phyloP scores from a whole-genome alignment of 2,329 filamentous ascomycete species.

The Corynespora cassiicola region DNA sequence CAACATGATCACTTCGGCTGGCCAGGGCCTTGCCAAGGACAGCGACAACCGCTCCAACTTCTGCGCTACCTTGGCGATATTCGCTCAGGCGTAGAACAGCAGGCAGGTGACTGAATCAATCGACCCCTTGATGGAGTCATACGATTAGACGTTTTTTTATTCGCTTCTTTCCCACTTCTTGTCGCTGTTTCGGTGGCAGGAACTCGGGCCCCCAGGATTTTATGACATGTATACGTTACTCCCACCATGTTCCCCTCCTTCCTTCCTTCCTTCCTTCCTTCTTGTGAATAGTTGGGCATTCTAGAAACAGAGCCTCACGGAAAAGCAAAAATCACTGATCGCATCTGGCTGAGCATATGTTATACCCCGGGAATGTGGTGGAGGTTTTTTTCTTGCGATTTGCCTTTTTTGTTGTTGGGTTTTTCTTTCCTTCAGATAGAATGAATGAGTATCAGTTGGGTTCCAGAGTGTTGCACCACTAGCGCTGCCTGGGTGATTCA shows the following conservation, averaged over 20 bases:
- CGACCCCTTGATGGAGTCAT: conserved; percentile 17
- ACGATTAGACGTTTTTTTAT: conserved; percentile 4
- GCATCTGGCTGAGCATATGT: conserved; percentile 21
- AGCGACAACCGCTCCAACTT: conserved; percentile 57
- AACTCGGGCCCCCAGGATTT: conserved; percentile 18
- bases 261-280: conserved; percentile 13
- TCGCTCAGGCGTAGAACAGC: conserved; percentile 37
- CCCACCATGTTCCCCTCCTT: conserved; percentile 8
- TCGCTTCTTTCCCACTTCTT: conserved; percentile 24
- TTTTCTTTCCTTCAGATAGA: too few relatives aligned
- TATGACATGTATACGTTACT: conserved; percentile 29
- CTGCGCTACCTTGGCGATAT: conserved; percentile 54
- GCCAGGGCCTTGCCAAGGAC: conserved; percentile 45
- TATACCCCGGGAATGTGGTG: too few relatives aligned
- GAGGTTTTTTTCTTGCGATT: too few relatives aligned
- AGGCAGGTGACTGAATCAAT: too few relatives aligned
- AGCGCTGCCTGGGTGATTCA: too few relatives aligned
- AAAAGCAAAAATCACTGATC: conserved; percentile 11
- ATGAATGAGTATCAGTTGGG: too few relatives aligned
- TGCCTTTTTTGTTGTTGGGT: too few relatives aligned
- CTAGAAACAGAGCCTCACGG: conserved; percentile 1
- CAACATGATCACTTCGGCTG: conserved; percentile 55
- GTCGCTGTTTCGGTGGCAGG: conserved; percentile 1
- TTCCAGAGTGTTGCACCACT: too few relatives aligned
- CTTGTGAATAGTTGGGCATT: conserved; percentile 18